Conservation (phyloP, 805 yeast species). For the Candida hungchunana region DNA sequence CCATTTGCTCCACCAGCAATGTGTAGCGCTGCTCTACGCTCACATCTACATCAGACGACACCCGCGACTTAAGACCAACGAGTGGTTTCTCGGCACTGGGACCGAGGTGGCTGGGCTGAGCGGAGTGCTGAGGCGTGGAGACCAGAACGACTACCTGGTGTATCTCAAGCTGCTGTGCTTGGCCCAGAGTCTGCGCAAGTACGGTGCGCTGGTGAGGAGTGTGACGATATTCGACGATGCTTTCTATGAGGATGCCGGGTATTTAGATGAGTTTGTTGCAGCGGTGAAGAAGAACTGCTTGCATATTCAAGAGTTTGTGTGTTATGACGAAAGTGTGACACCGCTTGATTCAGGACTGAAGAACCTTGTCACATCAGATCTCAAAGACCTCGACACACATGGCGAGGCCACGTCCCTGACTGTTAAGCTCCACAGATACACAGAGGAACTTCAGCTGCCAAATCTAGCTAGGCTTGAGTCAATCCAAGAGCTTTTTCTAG, state of each 20-base stretch:
- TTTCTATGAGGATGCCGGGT: conserved; percentile 26
- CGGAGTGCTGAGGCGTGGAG: conserved; percentile 30
- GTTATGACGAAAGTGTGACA: conserved; percentile 14
- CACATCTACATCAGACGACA: conserved; percentile 33
- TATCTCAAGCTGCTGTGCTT: conserved; percentile 38
- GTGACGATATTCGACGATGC: conserved; percentile 31
- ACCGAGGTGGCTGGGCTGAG: conserved; percentile 38
- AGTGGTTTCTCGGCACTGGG: conserved; percentile 31
- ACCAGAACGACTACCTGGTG: conserved; percentile 35
- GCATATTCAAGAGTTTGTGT: conserved; percentile 9
- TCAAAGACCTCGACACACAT: conserved; percentile 10
- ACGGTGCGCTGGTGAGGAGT: conserved; percentile 31
- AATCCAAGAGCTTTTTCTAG: conserved; percentile 27
- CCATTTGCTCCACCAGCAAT: conserved; percentile 26
- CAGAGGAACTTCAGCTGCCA: conserved; percentile 8
- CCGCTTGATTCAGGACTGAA: conserved; percentile 10
- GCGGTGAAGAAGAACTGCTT: conserved; percentile 22
- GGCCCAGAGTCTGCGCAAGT: conserved; percentile 31
- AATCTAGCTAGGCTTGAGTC: not conserved
- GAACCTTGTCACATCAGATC: conserved; percentile 10
- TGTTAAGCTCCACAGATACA: conserved; percentile 13
- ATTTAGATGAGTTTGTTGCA: conserved; percentile 24
- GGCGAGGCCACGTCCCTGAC: conserved; percentile 3
- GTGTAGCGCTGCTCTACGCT: conserved; percentile 33
- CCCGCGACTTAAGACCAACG: conserved; percentile 27